Evolutionary conservation across 106 monocot genomes (phyloP).

Genomic region (Alisma plantagoaquatica): DNA sequence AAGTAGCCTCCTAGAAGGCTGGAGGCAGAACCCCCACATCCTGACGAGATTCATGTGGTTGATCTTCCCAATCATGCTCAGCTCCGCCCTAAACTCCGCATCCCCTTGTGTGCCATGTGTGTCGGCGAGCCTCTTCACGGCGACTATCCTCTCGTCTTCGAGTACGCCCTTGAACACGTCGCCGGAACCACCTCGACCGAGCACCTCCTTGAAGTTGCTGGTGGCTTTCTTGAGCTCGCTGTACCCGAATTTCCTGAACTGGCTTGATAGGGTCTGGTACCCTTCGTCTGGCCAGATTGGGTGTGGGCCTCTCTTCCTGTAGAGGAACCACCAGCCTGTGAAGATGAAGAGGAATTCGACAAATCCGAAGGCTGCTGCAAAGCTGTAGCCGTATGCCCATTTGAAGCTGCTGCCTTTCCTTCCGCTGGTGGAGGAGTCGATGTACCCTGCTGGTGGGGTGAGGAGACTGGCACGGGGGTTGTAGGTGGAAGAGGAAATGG

Average conservation of each 20-base stretch:
- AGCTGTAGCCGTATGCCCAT: conserved; percentile 29
- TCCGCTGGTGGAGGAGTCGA: too few relatives aligned
- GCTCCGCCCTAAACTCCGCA: conserved; percentile 47
- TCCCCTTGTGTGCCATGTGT: conserved; percentile 30
- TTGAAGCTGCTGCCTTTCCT: conserved; percentile 8
- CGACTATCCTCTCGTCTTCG: conserved; percentile 30
- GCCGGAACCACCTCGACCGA: conserved; percentile 49
- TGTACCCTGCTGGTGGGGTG: too few relatives aligned
- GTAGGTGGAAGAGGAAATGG: too few relatives aligned
- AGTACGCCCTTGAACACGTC: conserved; percentile 42
- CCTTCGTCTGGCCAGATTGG: conserved; percentile 24
- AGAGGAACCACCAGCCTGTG: conserved; percentile 42
- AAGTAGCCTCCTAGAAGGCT: conserved; percentile 31
- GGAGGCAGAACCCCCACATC: conserved; percentile 47
- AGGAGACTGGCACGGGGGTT: too few relatives aligned
- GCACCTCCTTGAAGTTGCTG: conserved; percentile 24
- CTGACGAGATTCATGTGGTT: conserved; percentile 68
- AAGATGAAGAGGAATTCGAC: conserved; percentile 30
- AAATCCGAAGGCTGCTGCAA: conserved; percentile 19
- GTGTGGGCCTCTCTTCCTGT: conserved; percentile 3
- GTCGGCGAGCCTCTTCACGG: conserved; percentile 50
- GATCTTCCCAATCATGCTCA: conserved; percentile 39
- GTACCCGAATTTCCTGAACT: conserved; percentile 41
- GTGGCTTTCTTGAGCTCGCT: conserved; percentile 35
- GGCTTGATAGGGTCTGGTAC: conserved; percentile 34